Evolutionary conservation across 441 rosid genomes (phyloP).

Genomic region (Eugenia klotzschiana): DNA sequence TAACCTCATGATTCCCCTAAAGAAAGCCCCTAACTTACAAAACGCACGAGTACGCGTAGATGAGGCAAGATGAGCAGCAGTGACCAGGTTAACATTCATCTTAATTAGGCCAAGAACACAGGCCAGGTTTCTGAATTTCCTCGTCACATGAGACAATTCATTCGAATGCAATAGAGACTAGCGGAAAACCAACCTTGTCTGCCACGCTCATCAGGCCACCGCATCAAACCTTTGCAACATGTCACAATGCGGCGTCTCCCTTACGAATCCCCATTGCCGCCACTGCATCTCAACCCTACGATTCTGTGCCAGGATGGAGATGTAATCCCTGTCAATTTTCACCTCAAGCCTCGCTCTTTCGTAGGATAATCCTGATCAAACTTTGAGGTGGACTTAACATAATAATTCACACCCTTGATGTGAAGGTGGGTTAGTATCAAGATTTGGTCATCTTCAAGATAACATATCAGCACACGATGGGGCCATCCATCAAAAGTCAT

Average conservation of each 20-base stretch:
- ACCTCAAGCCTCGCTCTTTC: conserved; percentile 44
- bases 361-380: conserved; percentile 70
- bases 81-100: not conserved
- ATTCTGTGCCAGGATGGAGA: conserved; percentile 43
- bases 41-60: not conserved
- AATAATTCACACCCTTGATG: conserved; percentile 50
- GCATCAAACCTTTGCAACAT: conserved; percentile 50
- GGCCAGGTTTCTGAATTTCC: not conserved
- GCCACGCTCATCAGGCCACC: conserved; percentile 14
- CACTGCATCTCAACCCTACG: conserved; percentile 79
- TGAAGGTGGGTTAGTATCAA: not conserved
- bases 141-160: not conserved
- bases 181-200: conserved; percentile 17
- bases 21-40: not conserved
- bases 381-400: conserved; percentile 45
- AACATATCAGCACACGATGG: not conserved
- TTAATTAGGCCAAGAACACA: not conserved
- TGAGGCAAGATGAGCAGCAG: not conserved
- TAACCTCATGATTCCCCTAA: not conserved
- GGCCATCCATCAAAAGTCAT: not conserved
- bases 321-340: conserved; percentile 65
- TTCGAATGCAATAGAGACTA: not conserved
- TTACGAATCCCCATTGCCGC: conserved; percentile 81
- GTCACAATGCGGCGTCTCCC: conserved; percentile 86
- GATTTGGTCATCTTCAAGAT: not conserved